Base-by-base conservation (phyloP, 805 yeast species). In the Yarrowia sp. region DNA sequence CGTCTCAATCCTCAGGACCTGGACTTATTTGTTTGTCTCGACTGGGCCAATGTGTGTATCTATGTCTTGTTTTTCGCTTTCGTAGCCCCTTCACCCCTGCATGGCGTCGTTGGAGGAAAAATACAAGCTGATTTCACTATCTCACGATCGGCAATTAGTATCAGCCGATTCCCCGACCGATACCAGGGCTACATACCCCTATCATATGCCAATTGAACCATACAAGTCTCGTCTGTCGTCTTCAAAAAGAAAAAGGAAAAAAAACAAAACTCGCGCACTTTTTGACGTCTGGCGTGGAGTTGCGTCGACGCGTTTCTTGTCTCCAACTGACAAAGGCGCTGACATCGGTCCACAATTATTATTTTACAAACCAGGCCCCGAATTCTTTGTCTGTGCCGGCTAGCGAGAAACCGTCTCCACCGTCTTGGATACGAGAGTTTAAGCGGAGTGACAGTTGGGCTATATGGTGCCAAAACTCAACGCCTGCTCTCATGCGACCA, bases 401-500 rank as follows among this genome's bases (percentile, higher is more conserved):
- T 24, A 43, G 35, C 22, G 35, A 46, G n/a, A 33, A 35, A 46
- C 35, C 35, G 54, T 48, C 38, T 32, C 38, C 38, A 48, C 52
- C 24, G 36, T 28, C 51, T 46, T 19, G 35, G 24, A 46, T 48
- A 48, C 38, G 54, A 32, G 38, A 48, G 54, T 48, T 48, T n/a
- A 30, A 48, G 52, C 19, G 12, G 17, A 19, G 36, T 17, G 52
- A 48, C 54, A 30, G 54, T 48, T 48, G 38, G 38, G 54, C 54
- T 48, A 48, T 24, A n/a, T 10, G 38, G 54, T 38, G 54, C 38
- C 54, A 48, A 48, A 11, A 32, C 14, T 48, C 38, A 32, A 48
- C 54, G 54, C 54, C 54, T n/a, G n/a, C n/a, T 48, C 36, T 21
- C 54, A 48, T 48, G 54, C 54, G 54, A 48, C 54, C 48, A 14